Evolutionary conservation across 1,284 basidiomycete species (phyloP), one percentile per base, ranked within the genome.

Genomic region (Naganishia albida): DNA sequence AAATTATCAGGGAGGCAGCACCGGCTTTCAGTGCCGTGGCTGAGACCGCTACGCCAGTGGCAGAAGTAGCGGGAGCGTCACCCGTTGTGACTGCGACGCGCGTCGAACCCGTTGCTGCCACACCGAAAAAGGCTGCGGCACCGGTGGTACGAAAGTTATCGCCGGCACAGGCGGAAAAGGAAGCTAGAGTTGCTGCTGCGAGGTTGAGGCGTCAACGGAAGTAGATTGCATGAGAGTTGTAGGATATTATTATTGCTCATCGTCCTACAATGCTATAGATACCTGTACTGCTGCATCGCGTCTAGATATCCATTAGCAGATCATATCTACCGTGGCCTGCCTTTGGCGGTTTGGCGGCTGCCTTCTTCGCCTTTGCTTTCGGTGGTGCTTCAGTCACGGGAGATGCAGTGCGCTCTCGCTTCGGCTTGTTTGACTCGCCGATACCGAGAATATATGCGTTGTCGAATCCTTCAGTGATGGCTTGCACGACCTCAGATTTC

Each of bases 1-100:
- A 60, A 26, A 60, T 60, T 34, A 60, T 60, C 20, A 60, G 57
- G 44, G 57, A 60, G 26, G 57, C 57, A 4, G 48, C 57, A 34
- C 57, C 57, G n/a, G 51, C 51, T 13, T 60, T 60, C 38, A 25
- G 43, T 18, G 44, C 44, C 3, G 34, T 10, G 6, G 34, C 34
- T 10, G 34, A 30, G 25, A 10, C 40, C 18, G 15, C 40, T 3
- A 30, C 46, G 16, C 8, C 57, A 3, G 38, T n/a, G 13, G 44
- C 34, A 7, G 46, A 49, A 50, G 28, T 30, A 7, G 38, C 30
- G 7, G 10, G 25, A 30, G 7, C 44, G 23, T 16, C 44, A n/a
- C 18, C 34, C 26, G 57, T 42, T 15, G 28, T 18, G 13, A 46
- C 34, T 3, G 16, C 46, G 34, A 34, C 44, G 20, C 20, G 15